Conservation (phyloP, 192 early-diverging fungal genomes). For the Entomortierella beljakovae region DNA sequence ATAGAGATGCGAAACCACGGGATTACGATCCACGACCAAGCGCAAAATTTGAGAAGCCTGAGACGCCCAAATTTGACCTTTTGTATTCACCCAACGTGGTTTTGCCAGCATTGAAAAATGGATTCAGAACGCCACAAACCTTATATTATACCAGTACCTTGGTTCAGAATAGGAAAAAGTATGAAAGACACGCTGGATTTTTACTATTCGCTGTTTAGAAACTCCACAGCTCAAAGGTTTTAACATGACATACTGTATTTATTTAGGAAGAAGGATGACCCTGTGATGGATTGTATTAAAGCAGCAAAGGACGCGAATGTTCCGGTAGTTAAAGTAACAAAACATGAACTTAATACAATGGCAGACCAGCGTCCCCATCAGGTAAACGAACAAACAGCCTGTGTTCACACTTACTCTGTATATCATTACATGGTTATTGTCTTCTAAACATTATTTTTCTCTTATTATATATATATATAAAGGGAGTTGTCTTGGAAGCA, state of each 20-base stretch:
- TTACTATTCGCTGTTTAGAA: background rate
- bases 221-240: too few species aligned
- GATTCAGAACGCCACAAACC: conserved; percentile 18
- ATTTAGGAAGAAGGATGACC: conserved; percentile 20
- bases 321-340: conserved; percentile 37
- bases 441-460: background rate
- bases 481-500: conserved; percentile 66
- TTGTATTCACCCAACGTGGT: conserved; percentile 52
- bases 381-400: conserved; percentile 26
- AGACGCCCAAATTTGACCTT: conserved; percentile 17
- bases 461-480: background rate
- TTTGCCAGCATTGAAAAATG: conserved; percentile 25
- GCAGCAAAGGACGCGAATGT: conserved; percentile 16
- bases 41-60: background rate
- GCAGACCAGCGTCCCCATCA: conserved; percentile 63
- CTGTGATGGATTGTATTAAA: conserved; percentile 28
- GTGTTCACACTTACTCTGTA: background rate
- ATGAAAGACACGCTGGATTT: background rate
- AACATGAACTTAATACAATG: conserved; percentile 61
- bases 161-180: conserved; percentile 44
- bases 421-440: background rate
- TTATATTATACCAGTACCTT: conserved; percentile 21
- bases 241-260: too few species aligned
- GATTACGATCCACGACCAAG: conserved; percentile 16
- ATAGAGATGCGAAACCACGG: background rate